phyloP scores from a whole-genome alignment of 78 protist species.

The Tieghemostelium lacteum region DNA sequence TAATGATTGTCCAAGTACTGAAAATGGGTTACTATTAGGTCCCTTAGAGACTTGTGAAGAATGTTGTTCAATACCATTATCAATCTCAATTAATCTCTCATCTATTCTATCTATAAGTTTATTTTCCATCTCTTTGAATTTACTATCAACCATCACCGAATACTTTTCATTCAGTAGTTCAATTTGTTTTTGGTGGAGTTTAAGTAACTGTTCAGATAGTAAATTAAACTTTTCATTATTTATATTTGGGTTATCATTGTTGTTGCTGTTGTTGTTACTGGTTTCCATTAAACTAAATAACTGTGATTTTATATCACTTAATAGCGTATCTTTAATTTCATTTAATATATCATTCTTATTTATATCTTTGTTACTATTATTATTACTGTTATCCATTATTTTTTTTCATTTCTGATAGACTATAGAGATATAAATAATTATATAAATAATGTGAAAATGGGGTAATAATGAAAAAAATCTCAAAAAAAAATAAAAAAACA shows the following conservation, averaged over 20 bases:
- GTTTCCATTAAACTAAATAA: background rate
- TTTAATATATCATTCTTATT: background rate
- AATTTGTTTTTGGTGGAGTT: slow-evolving; percentile 33
- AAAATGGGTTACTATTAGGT: slow-evolving; percentile 3
- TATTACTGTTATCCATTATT: background rate
- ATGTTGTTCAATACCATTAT: background rate
- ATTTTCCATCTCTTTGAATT: slow-evolving; percentile 9
- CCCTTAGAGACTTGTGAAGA: background rate
- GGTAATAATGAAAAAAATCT: too few relatives aligned
- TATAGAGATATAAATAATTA: too few relatives aligned
- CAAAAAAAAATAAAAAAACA: too few relatives aligned
- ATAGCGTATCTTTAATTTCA: background rate
- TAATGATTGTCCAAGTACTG: slow-evolving; percentile 15
- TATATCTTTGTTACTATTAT: background rate
- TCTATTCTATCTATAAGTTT: slow-evolving; percentile 1
- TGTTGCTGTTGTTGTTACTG: background rate
- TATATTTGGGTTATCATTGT: background rate
- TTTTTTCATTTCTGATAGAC: too few relatives aligned
- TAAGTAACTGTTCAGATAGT: slow-evolving; percentile 7
- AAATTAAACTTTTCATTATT: background rate
- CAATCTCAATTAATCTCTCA: background rate
- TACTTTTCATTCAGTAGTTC: slow-evolving; percentile 29
- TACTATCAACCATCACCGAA: background rate
- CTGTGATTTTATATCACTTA: background rate
- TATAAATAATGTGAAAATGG: too few relatives aligned